Conservation (phyloP, 805 yeast species). For the Yarrowia sp. region DNA sequence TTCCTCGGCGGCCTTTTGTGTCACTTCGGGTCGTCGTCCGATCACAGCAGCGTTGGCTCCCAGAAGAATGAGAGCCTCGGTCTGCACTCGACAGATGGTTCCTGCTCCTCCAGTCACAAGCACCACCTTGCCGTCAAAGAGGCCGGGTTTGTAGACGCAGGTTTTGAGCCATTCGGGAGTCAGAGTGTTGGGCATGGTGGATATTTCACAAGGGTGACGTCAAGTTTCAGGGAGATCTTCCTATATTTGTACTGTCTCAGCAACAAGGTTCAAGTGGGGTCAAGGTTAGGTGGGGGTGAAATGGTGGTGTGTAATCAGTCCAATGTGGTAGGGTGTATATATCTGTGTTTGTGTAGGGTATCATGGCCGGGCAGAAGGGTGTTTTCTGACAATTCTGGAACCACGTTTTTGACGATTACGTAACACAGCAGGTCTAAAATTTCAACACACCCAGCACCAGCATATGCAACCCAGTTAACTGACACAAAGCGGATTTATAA, state of each 20-base stretch:
- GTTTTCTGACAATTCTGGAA: too few relatives aligned
- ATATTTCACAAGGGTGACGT: neutral
- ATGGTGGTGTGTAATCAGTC: too few relatives aligned
- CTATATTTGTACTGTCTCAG: neutral
- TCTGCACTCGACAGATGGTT: conserved; percentile 87
- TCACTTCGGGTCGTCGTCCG: conserved; percentile 75
- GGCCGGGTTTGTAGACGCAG: conserved; percentile 57
- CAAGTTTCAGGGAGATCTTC: neutral
- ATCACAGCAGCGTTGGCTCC: conserved; percentile 89
- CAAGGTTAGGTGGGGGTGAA: conserved; percentile 6
- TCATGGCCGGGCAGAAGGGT: accelerated
- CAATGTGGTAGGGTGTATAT: too few relatives aligned
- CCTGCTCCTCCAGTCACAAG: conserved; percentile 98
- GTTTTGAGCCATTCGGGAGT: conserved; percentile 44
- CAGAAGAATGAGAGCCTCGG: conserved; percentile 78
- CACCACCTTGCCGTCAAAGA: conserved; percentile 84
- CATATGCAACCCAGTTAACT: too few relatives aligned
- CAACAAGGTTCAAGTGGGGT: conserved; percentile 28
- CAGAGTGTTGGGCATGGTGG: conserved; percentile 32
- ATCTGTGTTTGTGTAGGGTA: too few relatives aligned
- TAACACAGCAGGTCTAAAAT: too few relatives aligned
- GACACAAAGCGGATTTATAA: too few relatives aligned
- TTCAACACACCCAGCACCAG: too few relatives aligned
- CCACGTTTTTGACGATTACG: too few relatives aligned
- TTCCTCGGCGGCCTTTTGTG: conserved; percentile 71